Evolutionary conservation across 2,329 filamentous ascomycete genomes (phyloP).

Genomic region (Colletotrichum liaoningense): DNA sequence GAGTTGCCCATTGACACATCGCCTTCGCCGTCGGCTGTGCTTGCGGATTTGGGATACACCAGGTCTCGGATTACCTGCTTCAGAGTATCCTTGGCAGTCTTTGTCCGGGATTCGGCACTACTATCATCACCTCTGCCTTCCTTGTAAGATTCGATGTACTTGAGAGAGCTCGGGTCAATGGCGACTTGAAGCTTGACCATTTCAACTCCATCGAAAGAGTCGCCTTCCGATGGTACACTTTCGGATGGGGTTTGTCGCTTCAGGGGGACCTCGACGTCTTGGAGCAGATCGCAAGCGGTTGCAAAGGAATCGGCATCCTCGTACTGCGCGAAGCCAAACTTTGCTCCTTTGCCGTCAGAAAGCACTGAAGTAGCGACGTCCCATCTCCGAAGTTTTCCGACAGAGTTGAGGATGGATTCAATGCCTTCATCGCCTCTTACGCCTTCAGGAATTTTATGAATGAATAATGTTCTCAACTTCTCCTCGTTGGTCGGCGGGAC

Average conservation of each 20-base stretch:
- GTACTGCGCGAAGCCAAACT: conserved; percentile 96
- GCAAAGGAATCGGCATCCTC: conserved; percentile 90
- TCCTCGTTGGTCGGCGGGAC: conserved; percentile 90
- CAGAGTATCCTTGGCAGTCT: conserved; percentile 76
- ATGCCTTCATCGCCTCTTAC: conserved; percentile 81
- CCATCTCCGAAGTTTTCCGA: conserved; percentile 86
- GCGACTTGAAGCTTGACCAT: conserved; percentile 79
- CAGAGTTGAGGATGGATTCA: conserved; percentile 81
- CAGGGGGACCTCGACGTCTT: conserved; percentile 83
- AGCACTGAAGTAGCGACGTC: conserved; percentile 74
- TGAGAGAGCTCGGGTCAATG: conserved; percentile 84
- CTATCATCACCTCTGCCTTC: conserved; percentile 73
- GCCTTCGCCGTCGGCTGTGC: conserved; percentile 68
- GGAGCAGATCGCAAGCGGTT: conserved; percentile 85
- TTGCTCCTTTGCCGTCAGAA: conserved; percentile 80
- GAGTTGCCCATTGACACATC: conserved; percentile 78
- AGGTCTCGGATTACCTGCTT: conserved; percentile 76
- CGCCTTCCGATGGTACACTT: conserved; percentile 51
- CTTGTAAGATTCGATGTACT: conserved; percentile 87
- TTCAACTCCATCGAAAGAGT: conserved; percentile 67
- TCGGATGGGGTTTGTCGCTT: conserved; percentile 74
- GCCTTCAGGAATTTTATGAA: conserved; percentile 86
- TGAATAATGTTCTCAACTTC: conserved; percentile 89
- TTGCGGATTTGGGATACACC: conserved; percentile 71
- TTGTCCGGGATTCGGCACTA: conserved; percentile 74